Evolutionary conservation across 768 basidiomycete species (phyloP), one percentile per base, ranked within the genome.

Genomic region (Leccinum incarnatum): DNA sequence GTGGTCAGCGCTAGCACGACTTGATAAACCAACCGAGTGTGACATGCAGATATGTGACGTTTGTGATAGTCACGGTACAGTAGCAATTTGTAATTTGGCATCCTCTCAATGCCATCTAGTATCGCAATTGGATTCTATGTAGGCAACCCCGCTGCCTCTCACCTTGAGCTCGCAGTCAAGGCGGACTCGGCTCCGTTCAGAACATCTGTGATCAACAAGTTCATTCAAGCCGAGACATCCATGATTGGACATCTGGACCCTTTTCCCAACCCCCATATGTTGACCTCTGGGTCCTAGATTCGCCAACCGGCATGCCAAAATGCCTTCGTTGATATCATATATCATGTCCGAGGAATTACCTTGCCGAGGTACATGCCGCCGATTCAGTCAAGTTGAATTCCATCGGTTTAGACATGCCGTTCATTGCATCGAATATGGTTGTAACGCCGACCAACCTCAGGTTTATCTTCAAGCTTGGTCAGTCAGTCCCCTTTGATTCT

Each of bases 321-420:
- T 45, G 11, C 42, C 10, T 45, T 45, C 10, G 4, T 51, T 15
- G 30, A 19, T 32, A 40, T 10, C 21, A 42, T 56, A 19, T 32
- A 40, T 10, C 21, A 42, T 56, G 19, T 34, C 37, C 42, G 40
- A 40, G 40, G 37, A 54, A 54, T 42, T 8, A 30, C 12, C 23
- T 15, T 47, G 46, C 42, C 42, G 19, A 47, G 46, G 46, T 47
- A 14, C 19, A 30, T 42, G 21, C 52, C 27, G 11, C 27, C 17
- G 37, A 27, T 30, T 21, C 27, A n/a, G n/a, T 62, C 17, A 23
- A 29, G 21, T 10, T 55, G 66, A 53, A 67, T 66, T 67, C 66
- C 66, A 65, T 51, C 19, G 12, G 37, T 36, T 40, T 9, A 4
- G 42, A 25, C 34, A 42, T 23, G 5, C 45, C 50, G 3, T 57